Evolutionary conservation across 169 alveolate genomes (phyloP).

Genomic region (Condylostoma magnum): DNA sequence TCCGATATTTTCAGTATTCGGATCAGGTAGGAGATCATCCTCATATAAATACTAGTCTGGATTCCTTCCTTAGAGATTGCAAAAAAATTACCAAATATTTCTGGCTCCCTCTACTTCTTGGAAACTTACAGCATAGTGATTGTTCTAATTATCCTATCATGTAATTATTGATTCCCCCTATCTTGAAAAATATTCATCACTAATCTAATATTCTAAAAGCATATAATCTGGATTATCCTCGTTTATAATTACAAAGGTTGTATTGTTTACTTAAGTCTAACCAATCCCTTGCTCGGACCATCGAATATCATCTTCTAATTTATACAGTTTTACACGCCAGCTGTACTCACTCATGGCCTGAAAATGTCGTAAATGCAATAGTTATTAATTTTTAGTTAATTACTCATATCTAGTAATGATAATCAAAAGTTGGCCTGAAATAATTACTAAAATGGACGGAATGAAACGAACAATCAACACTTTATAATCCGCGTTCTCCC

Average conservation of each 20-base stretch:
- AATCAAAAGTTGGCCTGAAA: too few species aligned
- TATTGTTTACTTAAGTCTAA: not conserved
- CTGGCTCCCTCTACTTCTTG: conserved; percentile 8
- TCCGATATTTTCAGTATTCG: not conserved
- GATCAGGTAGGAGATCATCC: not conserved
- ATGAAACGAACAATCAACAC: too few species aligned
- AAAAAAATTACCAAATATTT: not conserved
- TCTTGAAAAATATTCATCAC: not conserved
- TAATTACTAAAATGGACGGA: too few species aligned
- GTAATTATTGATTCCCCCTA: conserved; percentile 3
- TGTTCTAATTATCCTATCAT: not conserved
- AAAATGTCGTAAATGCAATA: not conserved
- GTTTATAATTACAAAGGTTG: not conserved
- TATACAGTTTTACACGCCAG: conserved; percentile 5
- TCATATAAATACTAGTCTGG: not conserved
- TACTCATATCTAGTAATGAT: too few species aligned
- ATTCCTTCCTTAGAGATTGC: not conserved
- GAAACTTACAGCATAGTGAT: conserved; percentile 1
- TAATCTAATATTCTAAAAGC: not conserved
- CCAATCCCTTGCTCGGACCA: conserved; percentile 3
- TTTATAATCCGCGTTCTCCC: too few species aligned
- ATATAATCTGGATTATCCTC: conserved; percentile 1
- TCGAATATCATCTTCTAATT: not conserved
- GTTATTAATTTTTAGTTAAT: too few species aligned
- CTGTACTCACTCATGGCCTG: not conserved